Percentiles rank a stretch among this genome's conserved stretches.
Conservation (phyloP, 2,329 filamentous ascomycete species). For the Fusarium chlamydosporum region DNA sequence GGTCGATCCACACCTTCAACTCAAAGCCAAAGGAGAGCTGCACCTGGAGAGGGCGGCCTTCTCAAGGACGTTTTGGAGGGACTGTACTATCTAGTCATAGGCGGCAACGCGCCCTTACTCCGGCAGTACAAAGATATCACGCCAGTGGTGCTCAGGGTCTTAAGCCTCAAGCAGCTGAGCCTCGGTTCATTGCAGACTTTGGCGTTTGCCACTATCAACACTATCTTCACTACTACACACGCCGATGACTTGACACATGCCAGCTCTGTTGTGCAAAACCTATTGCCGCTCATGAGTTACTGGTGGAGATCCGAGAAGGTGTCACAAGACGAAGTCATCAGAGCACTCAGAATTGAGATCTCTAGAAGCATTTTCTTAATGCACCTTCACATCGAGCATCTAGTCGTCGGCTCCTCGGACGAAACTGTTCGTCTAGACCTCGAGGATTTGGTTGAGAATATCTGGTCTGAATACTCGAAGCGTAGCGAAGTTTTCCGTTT, state of each 20-base stretch:
- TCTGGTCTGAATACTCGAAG: conserved; percentile 84
- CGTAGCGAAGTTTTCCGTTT: conserved; percentile 79
- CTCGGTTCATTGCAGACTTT: conserved; percentile 76
- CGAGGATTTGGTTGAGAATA: conserved; percentile 75
- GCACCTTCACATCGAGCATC: conserved; percentile 72
- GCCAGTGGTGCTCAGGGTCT: conserved; percentile 69
- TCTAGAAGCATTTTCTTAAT: conserved; percentile 78
- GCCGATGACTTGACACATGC: conserved; percentile 77
- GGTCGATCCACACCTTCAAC: conserved; percentile 51
- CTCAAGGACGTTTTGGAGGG: conserved; percentile 68
- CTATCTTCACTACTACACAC: conserved; percentile 73
- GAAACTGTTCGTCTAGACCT: conserved; percentile 63
- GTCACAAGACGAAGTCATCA: conserved; percentile 72
- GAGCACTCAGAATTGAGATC: conserved; percentile 80
- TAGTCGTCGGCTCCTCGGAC: conserved; percentile 62
- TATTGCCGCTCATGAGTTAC: conserved; percentile 79
- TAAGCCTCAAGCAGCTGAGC: conserved; percentile 71
- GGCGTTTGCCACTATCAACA: conserved; percentile 82
- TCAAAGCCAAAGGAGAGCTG: conserved; percentile 51
- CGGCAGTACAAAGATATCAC: conserved; percentile 70
- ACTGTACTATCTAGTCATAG: conserved; percentile 73
- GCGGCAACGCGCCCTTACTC: conserved; percentile 76
- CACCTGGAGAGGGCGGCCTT: conserved; percentile 53
- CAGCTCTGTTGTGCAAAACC: conserved; percentile 68
- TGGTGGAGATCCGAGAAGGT: conserved; percentile 83